Percentiles rank a stretch among this genome's conserved stretches.
Conservation (phyloP, 1,284 basidiomycete species). For the Cerioporus squamosus region DNA sequence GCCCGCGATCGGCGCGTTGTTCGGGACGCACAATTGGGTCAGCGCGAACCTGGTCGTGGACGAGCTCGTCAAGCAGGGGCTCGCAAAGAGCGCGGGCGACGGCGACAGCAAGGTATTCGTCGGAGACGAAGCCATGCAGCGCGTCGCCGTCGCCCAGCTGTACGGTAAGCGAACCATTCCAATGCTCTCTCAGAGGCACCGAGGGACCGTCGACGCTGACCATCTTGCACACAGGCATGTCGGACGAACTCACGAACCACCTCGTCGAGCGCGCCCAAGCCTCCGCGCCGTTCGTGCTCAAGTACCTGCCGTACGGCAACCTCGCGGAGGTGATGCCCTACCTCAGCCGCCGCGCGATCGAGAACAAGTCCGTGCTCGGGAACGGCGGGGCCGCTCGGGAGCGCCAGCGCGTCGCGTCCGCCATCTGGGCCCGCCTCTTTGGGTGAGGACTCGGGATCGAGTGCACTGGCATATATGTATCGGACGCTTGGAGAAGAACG, state of each 20-base stretch:
- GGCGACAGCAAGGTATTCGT: constrained; percentile 41
- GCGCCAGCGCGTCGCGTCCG: constrained; percentile 42
- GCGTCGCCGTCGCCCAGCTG: constrained; percentile 81
- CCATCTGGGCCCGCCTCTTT: constrained; percentile 43
- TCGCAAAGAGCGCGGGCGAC: constrained; percentile 45
- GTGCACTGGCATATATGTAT: too few relatives aligned
- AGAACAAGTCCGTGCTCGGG: constrained; percentile 72
- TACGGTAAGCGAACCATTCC: constrained; percentile 60
- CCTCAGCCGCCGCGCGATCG: constrained; percentile 66
- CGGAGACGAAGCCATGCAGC: constrained; percentile 59
- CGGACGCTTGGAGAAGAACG: too few relatives aligned
- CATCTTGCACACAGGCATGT: constrained; percentile 70
- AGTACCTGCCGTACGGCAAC: constrained; percentile 85
- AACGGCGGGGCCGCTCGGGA: constrained; percentile 57
- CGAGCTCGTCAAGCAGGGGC: constrained; percentile 59
- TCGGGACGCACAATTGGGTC: constrained; percentile 86
- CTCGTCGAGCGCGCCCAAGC: constrained; percentile 63
- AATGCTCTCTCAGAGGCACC: too few relatives aligned
- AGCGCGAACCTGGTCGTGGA: constrained; percentile 69
- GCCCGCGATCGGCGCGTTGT: constrained; percentile 71
- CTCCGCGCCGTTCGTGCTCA: constrained; percentile 73
- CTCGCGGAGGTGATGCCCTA: constrained; percentile 75
- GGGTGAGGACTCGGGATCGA: constrained; percentile 12
- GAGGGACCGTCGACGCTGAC: neutral
- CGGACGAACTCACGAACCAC: constrained; percentile 78